Conservation (phyloP, 331 rosid genomes). For the Arachis monticola region DNA sequence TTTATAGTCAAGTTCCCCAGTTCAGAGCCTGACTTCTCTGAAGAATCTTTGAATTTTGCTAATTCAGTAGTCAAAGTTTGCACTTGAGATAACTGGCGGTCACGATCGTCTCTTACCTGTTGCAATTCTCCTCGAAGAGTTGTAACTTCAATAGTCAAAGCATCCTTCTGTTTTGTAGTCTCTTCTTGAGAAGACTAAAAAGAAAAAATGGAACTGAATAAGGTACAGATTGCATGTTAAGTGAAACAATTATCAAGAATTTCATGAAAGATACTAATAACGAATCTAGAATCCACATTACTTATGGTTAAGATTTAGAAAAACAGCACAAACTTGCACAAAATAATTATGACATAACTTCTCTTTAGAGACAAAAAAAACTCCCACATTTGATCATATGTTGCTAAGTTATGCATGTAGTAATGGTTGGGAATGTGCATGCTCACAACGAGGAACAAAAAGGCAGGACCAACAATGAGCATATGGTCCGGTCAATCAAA, state of each 20-base stretch:
- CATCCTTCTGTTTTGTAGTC: conserved; percentile 86
- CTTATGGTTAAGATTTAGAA: background rate
- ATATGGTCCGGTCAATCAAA: conserved; percentile 9
- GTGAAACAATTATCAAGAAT: background rate
- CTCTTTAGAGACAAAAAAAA: background rate
- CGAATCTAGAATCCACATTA: background rate
- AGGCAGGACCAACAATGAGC: conserved; percentile 3
- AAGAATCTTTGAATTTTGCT: conserved; percentile 63
- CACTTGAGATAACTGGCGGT: conserved; percentile 59
- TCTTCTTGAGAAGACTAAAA: conserved; percentile 89
- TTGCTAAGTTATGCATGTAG: conserved; percentile 15
- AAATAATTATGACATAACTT: background rate
- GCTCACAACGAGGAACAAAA: background rate
- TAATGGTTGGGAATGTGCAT: background rate
- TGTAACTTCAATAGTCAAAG: conserved; percentile 69
- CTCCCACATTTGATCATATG: background rate
- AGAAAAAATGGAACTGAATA: conserved; percentile 27
- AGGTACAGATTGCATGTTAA: conserved; percentile 22
- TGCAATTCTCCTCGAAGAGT: conserved; percentile 74
- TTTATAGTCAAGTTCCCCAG: conserved; percentile 59
- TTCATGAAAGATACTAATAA: conserved; percentile 11
- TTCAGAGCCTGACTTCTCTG: conserved; percentile 64
- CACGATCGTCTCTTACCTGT: conserved; percentile 89
- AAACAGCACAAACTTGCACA: background rate
- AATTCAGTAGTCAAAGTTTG: conserved; percentile 69